Evolutionary conservation across 1,139 yeast genomes (phyloP).

Genomic region (Debaryomycetaceae sp.): DNA sequence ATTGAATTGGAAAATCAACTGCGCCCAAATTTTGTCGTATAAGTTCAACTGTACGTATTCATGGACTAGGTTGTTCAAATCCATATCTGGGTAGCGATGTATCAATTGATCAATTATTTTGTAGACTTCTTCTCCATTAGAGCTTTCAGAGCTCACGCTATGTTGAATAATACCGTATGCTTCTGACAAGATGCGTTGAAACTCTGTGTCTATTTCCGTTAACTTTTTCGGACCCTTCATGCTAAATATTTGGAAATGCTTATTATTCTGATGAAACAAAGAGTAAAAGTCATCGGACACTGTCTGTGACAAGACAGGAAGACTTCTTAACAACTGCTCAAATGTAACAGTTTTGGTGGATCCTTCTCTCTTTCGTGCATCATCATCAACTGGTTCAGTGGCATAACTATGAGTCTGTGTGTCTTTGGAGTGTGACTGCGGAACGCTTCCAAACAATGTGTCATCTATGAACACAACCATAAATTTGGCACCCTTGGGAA

Average conservation of each 20-base stretch:
- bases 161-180: constrained; percentile 40
- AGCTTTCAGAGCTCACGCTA: constrained; percentile 33
- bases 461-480: constrained; percentile 52
- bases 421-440: neutral
- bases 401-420: neutral
- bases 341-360: constrained; percentile 21
- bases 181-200: constrained; percentile 32
- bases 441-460: constrained; percentile 40
- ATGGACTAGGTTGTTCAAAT: constrained; percentile 55
- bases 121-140: constrained; percentile 35
- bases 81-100: constrained; percentile 41
- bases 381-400: neutral
- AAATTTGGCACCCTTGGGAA: constrained; percentile 47
- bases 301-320: constrained; percentile 44
- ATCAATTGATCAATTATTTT: constrained; percentile 30
- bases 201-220: constrained; percentile 27
- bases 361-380: neutral
- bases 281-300: constrained; percentile 45
- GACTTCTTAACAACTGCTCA: constrained; percentile 43
- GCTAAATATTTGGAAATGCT: constrained; percentile 21
- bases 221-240: constrained; percentile 22
- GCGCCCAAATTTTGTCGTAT: constrained; percentile 63
- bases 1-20: constrained; percentile 38
- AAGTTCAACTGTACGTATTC: constrained; percentile 68
- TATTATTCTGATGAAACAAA: constrained; percentile 44